Evolutionary conservation across 2,329 filamentous ascomycete species (phyloP).

Genomic region (Botrytis cinerea): DNA sequence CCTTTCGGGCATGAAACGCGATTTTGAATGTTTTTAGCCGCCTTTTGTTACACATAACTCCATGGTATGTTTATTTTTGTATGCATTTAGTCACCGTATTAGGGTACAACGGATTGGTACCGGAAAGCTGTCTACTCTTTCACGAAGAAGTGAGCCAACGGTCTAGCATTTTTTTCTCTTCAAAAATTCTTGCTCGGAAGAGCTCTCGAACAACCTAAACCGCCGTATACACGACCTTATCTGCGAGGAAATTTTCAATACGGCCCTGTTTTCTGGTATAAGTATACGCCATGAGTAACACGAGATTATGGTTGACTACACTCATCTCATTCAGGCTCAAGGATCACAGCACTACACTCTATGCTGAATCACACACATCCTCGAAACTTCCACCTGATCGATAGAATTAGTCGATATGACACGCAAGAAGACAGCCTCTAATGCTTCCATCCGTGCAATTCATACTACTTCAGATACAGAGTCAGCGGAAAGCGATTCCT

Average conservation of each 20-base stretch:
- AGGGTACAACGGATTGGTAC: not conserved
- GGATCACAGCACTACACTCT: not conserved
- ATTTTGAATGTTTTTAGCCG: not conserved
- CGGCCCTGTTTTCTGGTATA: not conserved
- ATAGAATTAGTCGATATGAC: not conserved
- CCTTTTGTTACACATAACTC: not conserved
- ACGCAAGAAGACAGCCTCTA: not conserved
- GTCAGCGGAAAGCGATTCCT: not conserved
- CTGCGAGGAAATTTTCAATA: not conserved
- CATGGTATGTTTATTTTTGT: not conserved
- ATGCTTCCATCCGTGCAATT: not conserved
- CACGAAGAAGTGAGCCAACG: not conserved
- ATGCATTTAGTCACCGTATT: not conserved
- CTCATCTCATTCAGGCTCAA: not conserved
- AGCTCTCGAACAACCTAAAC: not conserved
- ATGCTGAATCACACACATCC: not conserved
- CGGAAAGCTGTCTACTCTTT: not conserved
- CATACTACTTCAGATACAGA: not conserved
- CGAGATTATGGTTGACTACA: not conserved
- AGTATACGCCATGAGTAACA: not conserved
- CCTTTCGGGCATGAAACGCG: not conserved
- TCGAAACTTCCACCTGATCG: not conserved
- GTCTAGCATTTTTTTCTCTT: no score
- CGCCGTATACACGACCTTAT: not conserved
- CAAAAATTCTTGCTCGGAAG: not conserved